phyloP scores from a whole-genome alignment of 306 rosid genomes.

The Quercus aquifolioides region DNA sequence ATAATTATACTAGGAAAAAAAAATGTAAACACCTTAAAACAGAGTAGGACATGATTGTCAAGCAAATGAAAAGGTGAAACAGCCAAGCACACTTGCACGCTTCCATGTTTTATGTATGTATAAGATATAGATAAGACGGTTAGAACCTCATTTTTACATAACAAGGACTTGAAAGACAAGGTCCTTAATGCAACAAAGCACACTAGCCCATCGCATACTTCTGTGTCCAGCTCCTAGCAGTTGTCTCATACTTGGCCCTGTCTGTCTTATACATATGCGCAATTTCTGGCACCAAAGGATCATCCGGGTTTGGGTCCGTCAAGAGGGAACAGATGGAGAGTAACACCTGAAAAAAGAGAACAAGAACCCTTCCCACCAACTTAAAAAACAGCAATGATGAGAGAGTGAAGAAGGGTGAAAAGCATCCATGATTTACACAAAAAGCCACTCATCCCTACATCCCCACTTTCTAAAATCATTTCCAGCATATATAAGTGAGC shows the following conservation, averaged over 20 bases:
- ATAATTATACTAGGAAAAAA: no score
- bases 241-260: conserved; percentile 78
- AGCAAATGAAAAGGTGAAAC: not conserved
- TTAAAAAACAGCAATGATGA: conserved; percentile 44
- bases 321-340: conserved; percentile 82
- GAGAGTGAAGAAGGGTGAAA: conserved; percentile 17
- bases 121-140: not conserved
- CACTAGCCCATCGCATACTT: conserved; percentile 86
- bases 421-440: conserved; percentile 27
- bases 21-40: no score
- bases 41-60: not conserved
- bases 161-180: not conserved
- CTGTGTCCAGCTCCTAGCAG: conserved; percentile 92
- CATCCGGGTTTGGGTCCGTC: conserved; percentile 91
- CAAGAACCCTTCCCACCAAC: conserved; percentile 58
- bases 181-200: conserved; percentile 22
- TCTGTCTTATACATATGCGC: conserved; percentile 83
- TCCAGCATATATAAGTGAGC: not conserved
- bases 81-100: not conserved
- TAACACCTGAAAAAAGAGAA: conserved; percentile 64
- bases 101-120: not conserved
- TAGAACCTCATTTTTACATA: conserved; percentile 32
- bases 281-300: conserved; percentile 80
- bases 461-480: not conserved
- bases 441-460: not conserved